These are phyloP conservation scores for Entomortierella parvispora DNA, from an alignment of 192 early-diverging fungal species.

Conservation along the genomic window DNA sequence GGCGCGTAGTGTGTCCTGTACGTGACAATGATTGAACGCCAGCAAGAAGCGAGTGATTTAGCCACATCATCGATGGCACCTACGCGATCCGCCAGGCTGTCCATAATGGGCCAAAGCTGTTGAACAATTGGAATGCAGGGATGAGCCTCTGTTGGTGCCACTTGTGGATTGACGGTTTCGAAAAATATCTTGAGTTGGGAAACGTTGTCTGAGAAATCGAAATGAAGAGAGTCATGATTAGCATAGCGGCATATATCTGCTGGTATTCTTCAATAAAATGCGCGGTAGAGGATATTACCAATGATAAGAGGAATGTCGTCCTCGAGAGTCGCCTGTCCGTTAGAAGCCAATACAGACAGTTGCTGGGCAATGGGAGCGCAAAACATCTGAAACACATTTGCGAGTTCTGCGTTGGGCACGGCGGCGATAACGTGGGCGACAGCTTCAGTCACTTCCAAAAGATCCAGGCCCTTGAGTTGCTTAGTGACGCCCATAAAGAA, in stretches of 20 bases:
- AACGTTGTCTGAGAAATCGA: conserved; percentile 54
- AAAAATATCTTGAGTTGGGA: conserved; percentile 73
- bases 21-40: conserved; percentile 65
- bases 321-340: conserved; percentile 43
- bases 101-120: conserved; percentile 81
- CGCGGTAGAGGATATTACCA: conserved; percentile 3
- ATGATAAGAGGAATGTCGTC: conserved; percentile 52
- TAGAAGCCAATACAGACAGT: conserved; percentile 68
- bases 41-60: conserved; percentile 64
- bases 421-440: conserved; percentile 90
- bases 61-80: conserved; percentile 58
- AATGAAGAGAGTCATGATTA: background rate
- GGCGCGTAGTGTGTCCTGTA: conserved; percentile 66
- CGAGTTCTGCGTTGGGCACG: conserved; percentile 69
- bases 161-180: conserved; percentile 61
- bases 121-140: conserved; percentile 74
- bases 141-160: conserved; percentile 59
- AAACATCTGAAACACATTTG: conserved; percentile 75
- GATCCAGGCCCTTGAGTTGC: conserved; percentile 74
- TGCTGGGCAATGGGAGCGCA: conserved; percentile 78
- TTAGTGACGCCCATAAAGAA: conserved; percentile 84
- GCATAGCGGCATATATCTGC: too few species aligned
- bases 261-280: too few species aligned
- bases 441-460: conserved; percentile 85
- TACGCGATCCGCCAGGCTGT: conserved; percentile 62